Percentiles rank a stretch among this genome's conserved stretches.
Conservation (phyloP, 257 asterid genomes). For the Parsonsia alboflavescens region DNA sequence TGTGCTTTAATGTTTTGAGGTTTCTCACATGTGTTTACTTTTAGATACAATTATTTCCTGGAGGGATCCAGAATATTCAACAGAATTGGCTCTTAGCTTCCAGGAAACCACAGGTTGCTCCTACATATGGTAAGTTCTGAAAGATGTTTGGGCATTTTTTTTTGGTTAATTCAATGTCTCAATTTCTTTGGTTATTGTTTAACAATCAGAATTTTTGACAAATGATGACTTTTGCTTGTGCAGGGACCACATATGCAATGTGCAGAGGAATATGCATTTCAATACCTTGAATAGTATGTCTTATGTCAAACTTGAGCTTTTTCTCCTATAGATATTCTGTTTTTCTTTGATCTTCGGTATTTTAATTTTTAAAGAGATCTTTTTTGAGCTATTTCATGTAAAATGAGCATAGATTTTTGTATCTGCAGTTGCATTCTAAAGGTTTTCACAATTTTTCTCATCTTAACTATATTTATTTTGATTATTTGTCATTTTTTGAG, state of each 20-base stretch:
- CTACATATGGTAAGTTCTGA: conserved; percentile 77
- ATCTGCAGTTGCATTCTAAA: neutral
- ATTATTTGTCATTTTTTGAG: neutral
- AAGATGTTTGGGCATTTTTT: neutral
- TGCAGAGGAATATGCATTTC: conserved; percentile 83
- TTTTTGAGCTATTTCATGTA: neutral
- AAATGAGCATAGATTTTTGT: too few relatives aligned
- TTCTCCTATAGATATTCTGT: neutral
- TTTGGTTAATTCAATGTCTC: neutral
- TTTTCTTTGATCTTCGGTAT: neutral
- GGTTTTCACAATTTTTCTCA: neutral
- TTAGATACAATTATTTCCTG: conserved; percentile 94
- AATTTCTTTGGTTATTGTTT: neutral
- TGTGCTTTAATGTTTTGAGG: neutral
- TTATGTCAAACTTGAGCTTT: neutral
- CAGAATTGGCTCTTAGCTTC: conserved; percentile 98
- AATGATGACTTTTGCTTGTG: conserved; percentile 19
- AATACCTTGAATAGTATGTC: conserved; percentile 73
- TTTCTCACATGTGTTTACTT: conserved; percentile 13
- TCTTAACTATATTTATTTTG: neutral
- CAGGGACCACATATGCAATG: conserved; percentile 87
- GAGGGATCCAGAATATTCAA: conserved; percentile 90
- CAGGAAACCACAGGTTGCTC: conserved; percentile 96
- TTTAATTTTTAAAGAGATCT: neutral
- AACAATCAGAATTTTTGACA: neutral